Evolutionary conservation across 2,329 filamentous ascomycete genomes (phyloP).

Genomic region (Zasmidium cellare): DNA sequence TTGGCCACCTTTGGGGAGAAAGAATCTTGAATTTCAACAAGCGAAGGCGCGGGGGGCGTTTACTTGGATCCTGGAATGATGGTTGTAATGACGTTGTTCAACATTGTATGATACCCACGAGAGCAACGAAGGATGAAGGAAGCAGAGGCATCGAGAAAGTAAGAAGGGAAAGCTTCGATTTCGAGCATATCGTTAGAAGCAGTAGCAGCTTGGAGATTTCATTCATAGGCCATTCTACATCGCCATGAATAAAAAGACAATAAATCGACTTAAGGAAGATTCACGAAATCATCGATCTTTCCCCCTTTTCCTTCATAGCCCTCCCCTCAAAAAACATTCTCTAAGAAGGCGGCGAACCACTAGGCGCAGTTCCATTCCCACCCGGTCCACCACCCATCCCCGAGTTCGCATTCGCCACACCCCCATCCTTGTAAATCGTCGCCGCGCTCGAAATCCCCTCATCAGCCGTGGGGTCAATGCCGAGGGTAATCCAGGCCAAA

Average conservation of each 20-base stretch:
- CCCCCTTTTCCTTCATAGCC: no score
- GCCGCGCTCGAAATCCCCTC: slow-evolving; percentile 19
- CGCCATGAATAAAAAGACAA: slow-evolving; percentile 4
- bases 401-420: slow-evolving; percentile 22
- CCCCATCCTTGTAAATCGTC: slow-evolving; percentile 22
- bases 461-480: slow-evolving; percentile 43
- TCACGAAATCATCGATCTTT: no score
- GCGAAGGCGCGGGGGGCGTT: neutral
- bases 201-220: no score
- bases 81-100: neutral
- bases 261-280: no score
- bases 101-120: neutral
- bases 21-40: neutral
- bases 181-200: no score
- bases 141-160: no score
- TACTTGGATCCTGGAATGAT: neutral
- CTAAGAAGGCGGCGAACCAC: slow-evolving; percentile 10
- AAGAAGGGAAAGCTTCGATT: no score
- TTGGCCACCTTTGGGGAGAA: neutral
- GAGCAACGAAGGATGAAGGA: no score
- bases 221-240: slow-evolving; percentile 5
- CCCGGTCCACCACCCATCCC: slow-evolving; percentile 17
- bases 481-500: slow-evolving; percentile 56
- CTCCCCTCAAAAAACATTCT: no score
- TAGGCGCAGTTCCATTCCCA: slow-evolving; percentile 6